phyloP scores from a whole-genome alignment of 805 yeast genomes.

The Metschnikowia arizonensis region DNA sequence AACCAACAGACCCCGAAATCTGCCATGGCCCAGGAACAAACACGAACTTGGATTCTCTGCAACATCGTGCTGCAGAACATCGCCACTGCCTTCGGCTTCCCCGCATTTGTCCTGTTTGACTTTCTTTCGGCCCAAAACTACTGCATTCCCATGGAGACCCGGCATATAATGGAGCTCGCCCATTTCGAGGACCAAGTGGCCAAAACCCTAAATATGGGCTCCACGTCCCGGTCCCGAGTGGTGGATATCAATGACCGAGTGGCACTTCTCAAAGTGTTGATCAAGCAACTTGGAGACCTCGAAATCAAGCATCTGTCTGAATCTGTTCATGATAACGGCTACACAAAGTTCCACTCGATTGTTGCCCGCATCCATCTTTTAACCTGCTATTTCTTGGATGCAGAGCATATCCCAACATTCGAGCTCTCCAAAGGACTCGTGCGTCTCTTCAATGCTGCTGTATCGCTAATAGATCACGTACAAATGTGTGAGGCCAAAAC shows the following conservation, averaged over 20 bases:
- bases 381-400: slow-evolving; percentile 77
- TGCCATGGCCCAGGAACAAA: slow-evolving; percentile 64
- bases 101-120: slow-evolving; percentile 86
- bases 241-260: slow-evolving; percentile 67
- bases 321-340: slow-evolving; percentile 51
- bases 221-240: slow-evolving; percentile 61
- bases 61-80: slow-evolving; percentile 86
- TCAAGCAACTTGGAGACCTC: slow-evolving; percentile 70
- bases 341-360: slow-evolving; percentile 62
- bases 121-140: slow-evolving; percentile 44
- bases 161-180: slow-evolving; percentile 77
- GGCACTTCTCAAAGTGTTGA: slow-evolving; percentile 67
- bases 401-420: slow-evolving; percentile 44
- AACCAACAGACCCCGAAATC: slow-evolving; percentile 9
- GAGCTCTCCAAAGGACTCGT: slow-evolving; percentile 73
- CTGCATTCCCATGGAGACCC: slow-evolving; percentile 54
- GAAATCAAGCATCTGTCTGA: slow-evolving; percentile 51
- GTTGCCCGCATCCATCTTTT: slow-evolving; percentile 78
- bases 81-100: slow-evolving; percentile 92
- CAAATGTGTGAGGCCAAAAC: slow-evolving; percentile 56
- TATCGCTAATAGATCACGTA: slow-evolving; percentile 65
- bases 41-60: slow-evolving; percentile 90
- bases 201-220: slow-evolving; percentile 67
- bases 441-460: slow-evolving; percentile 74
- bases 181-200: slow-evolving; percentile 84